phyloP scores from a whole-genome alignment of 2,329 filamentous ascomycete genomes.

The Botrytis fabae region DNA sequence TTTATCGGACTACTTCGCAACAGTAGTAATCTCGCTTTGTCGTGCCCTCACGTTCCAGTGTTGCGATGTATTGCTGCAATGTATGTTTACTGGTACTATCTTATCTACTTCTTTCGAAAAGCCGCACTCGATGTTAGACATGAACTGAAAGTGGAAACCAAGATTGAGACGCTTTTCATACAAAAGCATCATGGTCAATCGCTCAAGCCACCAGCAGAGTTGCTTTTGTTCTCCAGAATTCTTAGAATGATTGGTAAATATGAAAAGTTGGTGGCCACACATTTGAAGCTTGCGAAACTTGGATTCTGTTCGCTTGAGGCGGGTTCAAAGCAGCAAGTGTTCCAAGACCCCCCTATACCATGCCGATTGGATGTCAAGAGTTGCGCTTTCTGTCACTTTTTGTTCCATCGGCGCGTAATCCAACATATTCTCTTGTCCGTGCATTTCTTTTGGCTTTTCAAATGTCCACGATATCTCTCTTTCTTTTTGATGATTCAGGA shows the following conservation, averaged over 20 bases:
- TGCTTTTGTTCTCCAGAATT: not conserved
- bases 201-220: constrained; percentile 8
- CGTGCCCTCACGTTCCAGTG: constrained; percentile 6
- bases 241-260: not conserved
- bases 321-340: constrained; percentile 37
- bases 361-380: constrained; percentile 32
- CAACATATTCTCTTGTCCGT: constrained; percentile 7
- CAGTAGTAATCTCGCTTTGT: not conserved
- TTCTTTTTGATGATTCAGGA: not conserved
- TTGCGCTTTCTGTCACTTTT: constrained; percentile 8
- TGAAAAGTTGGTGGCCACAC: not conserved
- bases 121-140: not conserved
- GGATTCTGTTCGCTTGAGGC: constrained; percentile 12
- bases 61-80: not conserved
- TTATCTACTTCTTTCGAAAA: not conserved
- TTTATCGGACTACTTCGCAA: constrained; percentile 8
- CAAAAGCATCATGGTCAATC: not conserved
- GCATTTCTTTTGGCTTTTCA: constrained; percentile 11
- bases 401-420: constrained; percentile 20
- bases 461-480: not conserved
- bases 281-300: constrained; percentile 4
- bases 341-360: constrained; percentile 31
- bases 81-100: not conserved
- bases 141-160: not conserved
- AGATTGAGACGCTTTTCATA: not conserved